A percentile compares a stretch with the other conserved stretches of the same genome.
These are phyloP conservation scores for Geranium rotundifolium DNA, from an alignment of 345 rosid genomes.

Conservation along the genomic window DNA sequence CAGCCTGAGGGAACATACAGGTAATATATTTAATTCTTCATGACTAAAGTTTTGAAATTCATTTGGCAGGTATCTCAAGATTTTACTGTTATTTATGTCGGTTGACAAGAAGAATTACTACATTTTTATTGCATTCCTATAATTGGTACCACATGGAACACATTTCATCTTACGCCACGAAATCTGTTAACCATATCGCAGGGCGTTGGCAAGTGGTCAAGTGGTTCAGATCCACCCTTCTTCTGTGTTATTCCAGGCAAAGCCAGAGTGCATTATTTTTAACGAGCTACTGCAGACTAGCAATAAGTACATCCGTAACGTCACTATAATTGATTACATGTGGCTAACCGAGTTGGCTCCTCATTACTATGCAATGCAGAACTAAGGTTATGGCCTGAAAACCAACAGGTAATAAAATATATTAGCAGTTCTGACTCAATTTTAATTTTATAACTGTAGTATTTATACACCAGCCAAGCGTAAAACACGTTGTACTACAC, in stretches of 20 bases:
- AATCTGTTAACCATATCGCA: conserved; percentile 17
- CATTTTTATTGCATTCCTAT: too few species aligned
- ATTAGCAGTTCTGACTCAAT: not conserved
- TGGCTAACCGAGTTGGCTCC: conserved; percentile 90
- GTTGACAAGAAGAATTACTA: too few species aligned
- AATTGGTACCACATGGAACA: not conserved
- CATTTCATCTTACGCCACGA: not conserved
- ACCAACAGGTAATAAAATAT: too few species aligned
- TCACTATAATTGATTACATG: conserved; percentile 61
- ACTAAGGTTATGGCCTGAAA: conserved; percentile 10
- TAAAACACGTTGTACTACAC: too few species aligned
- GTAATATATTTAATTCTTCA: conserved; percentile 17
- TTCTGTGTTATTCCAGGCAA: conserved; percentile 58
- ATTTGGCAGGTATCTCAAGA: not conserved
- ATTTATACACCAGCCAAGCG: too few species aligned
- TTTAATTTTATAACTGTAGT: too few species aligned
- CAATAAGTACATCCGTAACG: conserved; percentile 65
- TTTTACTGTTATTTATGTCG: not conserved
- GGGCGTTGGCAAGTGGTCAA: conserved; percentile 87
- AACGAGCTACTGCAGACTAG: conserved; percentile 74
- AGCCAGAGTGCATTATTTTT: conserved; percentile 72
- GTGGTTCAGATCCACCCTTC: conserved; percentile 82
- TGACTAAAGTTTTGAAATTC: conserved; percentile 7
- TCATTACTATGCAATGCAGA: conserved; percentile 51
- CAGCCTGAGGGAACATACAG: conserved; percentile 84